These are phyloP conservation scores for Lathyrus sativus DNA, from an alignment of 306 rosid genomes.

Conservation along the genomic window DNA sequence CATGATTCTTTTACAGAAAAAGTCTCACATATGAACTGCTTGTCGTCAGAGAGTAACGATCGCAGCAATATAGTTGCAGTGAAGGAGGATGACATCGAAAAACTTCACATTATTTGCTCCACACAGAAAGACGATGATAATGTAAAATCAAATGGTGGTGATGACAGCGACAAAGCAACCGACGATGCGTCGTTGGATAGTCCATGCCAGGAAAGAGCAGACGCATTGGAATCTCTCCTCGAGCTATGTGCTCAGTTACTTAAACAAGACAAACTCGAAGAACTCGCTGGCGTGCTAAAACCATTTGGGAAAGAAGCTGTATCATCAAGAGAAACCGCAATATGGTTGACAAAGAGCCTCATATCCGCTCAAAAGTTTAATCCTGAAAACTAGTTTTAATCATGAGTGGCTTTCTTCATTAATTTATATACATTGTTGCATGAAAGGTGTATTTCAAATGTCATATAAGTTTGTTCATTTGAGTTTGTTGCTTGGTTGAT, in stretches of 20 bases:
- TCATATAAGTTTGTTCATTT: slow-evolving; percentile 39
- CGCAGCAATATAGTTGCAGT: slow-evolving; percentile 15
- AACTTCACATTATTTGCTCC: slow-evolving; percentile 38
- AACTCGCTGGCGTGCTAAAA: slow-evolving; percentile 81
- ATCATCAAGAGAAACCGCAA: slow-evolving; percentile 94
- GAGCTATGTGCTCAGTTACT: slow-evolving; percentile 88
- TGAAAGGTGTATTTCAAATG: slow-evolving; percentile 40
- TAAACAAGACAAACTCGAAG: slow-evolving; percentile 85
- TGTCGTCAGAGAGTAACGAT: slow-evolving; percentile 37
- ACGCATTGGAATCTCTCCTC: slow-evolving; percentile 83
- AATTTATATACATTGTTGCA: slow-evolving; percentile 31
- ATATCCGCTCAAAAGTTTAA: slow-evolving; percentile 67
- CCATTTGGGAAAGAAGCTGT: slow-evolving; percentile 87
- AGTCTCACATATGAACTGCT: slow-evolving; percentile 28
- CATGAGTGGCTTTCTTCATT: slow-evolving; percentile 28
- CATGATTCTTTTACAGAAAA: slow-evolving; percentile 38
- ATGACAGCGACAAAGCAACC: slow-evolving; percentile 40
- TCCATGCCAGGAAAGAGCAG: slow-evolving; percentile 73
- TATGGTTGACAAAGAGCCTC: slow-evolving; percentile 87
- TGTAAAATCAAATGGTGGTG: slow-evolving; percentile 37
- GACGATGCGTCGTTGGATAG: slow-evolving; percentile 39
- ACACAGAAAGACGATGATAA: slow-evolving; percentile 38
- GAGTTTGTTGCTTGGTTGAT: slow-evolving; percentile 49
- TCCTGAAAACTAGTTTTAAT: slow-evolving; percentile 52
- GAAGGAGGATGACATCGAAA: slow-evolving; percentile 42